These are phyloP conservation scores for Aspergillus amoenus DNA, from an alignment of 2,329 filamentous ascomycete species.

Conservation along the genomic window DNA sequence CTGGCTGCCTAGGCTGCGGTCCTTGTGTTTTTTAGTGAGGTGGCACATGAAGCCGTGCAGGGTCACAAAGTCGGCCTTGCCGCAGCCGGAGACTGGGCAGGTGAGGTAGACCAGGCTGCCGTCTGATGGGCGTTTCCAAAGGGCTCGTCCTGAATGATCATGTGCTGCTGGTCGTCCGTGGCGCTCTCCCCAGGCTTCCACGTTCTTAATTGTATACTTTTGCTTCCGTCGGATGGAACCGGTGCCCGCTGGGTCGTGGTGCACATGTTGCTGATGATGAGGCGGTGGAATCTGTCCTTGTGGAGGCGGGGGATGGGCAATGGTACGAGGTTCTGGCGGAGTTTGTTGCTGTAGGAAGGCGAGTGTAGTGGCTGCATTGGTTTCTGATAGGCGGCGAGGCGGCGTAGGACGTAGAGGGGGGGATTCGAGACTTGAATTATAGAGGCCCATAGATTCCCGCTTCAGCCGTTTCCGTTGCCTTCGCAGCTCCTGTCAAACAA, in stretches of 20 bases:
- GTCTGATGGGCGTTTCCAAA: slow-evolving; percentile 43
- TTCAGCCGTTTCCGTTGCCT: slow-evolving; percentile 41
- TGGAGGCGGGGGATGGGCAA: slow-evolving; percentile 20
- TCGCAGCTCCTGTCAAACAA: slow-evolving; percentile 34
- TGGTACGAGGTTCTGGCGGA: slow-evolving; percentile 38
- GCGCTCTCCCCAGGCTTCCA: slow-evolving; percentile 43
- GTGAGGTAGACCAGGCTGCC: slow-evolving; percentile 40
- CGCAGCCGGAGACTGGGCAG: slow-evolving; percentile 38
- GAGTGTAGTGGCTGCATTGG: slow-evolving; percentile 41
- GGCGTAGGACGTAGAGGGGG: slow-evolving; percentile 38
- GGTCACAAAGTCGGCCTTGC: slow-evolving; percentile 42
- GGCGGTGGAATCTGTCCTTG: slow-evolving; percentile 23
- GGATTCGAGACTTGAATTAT: slow-evolving; percentile 35
- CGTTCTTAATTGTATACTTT: slow-evolving; percentile 45
- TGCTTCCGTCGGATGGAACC: slow-evolving; percentile 38
- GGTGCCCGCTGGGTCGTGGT: slow-evolving; percentile 28
- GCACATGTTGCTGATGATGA: slow-evolving; percentile 23
- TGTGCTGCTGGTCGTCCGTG: slow-evolving; percentile 43
- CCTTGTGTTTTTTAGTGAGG: slow-evolving; percentile 43
- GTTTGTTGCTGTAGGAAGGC: slow-evolving; percentile 44
- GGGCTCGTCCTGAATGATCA: slow-evolving; percentile 37
- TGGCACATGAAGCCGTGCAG: slow-evolving; percentile 45
- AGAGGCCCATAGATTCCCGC: slow-evolving; percentile 41
- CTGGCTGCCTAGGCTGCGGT: slow-evolving; percentile 41
- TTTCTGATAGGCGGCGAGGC: slow-evolving; percentile 41